phyloP scores from a whole-genome alignment of 805 yeast species.

The Kazachstania psychrophila region DNA sequence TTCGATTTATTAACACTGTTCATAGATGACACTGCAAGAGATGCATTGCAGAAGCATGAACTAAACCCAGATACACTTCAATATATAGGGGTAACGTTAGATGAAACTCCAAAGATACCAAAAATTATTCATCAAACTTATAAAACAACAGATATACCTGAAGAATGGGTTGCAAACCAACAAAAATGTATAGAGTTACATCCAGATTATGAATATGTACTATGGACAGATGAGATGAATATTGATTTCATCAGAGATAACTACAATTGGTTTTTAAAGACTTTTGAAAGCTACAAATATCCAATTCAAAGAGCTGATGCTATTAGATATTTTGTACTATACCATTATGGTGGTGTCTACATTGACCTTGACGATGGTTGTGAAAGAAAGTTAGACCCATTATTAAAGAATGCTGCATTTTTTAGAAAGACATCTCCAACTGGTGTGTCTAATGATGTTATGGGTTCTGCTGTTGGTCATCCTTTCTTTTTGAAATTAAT shows the following conservation, averaged over 20 bases:
- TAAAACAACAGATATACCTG: conserved; percentile 70
- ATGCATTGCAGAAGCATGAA: conserved; percentile 55
- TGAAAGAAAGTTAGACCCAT: conserved; percentile 65
- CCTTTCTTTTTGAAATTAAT: conserved; percentile 72
- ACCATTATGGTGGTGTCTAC: conserved; percentile 82
- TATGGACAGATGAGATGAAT: conserved; percentile 87
- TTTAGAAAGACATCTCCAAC: conserved; percentile 83
- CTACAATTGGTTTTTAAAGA: conserved; percentile 77
- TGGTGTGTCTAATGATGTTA: conserved; percentile 85
- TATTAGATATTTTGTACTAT: conserved; percentile 74
- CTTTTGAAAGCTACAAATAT: conserved; percentile 69
- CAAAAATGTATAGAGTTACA: conserved; percentile 66
- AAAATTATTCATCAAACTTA: conserved; percentile 91
- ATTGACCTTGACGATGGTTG: conserved; percentile 90
- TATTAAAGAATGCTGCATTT: conserved; percentile 74
- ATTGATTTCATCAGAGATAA: conserved; percentile 67
- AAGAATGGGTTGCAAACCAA: conserved; percentile 71
- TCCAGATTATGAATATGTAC: conserved; percentile 77
- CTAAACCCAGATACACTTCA: conserved; percentile 35
- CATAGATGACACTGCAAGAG: conserved; percentile 60
- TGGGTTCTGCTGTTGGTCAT: conserved; percentile 82
- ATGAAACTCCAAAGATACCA: conserved; percentile 48
- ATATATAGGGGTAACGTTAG: conserved; percentile 19
- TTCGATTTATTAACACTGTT: conserved; percentile 65
- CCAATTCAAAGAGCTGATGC: conserved; percentile 89